Conservation (phyloP, 163 green algal species). For the Scenedesmus sp. region DNA sequence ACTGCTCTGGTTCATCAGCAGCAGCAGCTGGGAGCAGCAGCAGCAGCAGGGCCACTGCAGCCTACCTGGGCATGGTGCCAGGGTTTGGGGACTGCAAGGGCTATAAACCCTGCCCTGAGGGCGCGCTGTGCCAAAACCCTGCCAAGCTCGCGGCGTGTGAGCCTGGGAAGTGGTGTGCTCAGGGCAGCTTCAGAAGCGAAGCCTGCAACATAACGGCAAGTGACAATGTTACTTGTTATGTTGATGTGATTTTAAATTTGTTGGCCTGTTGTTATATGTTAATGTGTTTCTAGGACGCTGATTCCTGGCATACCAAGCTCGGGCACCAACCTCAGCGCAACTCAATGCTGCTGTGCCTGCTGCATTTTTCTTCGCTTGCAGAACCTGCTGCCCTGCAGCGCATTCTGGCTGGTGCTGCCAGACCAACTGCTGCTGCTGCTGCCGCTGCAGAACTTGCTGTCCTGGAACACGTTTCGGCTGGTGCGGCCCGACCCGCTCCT, state of each 20-base stretch:
- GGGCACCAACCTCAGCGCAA: background rate
- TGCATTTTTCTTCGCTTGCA: background rate
- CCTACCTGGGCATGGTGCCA: background rate
- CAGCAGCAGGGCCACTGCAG: background rate
- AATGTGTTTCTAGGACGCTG: no score
- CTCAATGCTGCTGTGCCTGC: background rate
- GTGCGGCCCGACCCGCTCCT: background rate
- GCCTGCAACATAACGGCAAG: conserved; percentile 29
- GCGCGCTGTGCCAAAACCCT: conserved; percentile 1
- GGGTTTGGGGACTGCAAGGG: background rate
- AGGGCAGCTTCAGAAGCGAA: background rate
- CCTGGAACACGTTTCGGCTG: conserved; percentile 22
- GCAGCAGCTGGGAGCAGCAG: background rate
- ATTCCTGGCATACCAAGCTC: no score
- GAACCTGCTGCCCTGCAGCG: conserved; percentile 18
- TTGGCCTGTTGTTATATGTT: no score
- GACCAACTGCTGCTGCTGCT: background rate
- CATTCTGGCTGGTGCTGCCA: background rate
- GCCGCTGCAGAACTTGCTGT: conserved; percentile 11
- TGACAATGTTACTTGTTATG: background rate
- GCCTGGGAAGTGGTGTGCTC: background rate
- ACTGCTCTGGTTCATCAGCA: background rate
- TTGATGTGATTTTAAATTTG: no score
- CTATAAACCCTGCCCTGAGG: conserved; percentile 16
- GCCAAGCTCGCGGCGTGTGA: background rate